Evolutionary conservation across 257 asterid genomes (phyloP).

Genomic region (Hygrophila difformis): DNA sequence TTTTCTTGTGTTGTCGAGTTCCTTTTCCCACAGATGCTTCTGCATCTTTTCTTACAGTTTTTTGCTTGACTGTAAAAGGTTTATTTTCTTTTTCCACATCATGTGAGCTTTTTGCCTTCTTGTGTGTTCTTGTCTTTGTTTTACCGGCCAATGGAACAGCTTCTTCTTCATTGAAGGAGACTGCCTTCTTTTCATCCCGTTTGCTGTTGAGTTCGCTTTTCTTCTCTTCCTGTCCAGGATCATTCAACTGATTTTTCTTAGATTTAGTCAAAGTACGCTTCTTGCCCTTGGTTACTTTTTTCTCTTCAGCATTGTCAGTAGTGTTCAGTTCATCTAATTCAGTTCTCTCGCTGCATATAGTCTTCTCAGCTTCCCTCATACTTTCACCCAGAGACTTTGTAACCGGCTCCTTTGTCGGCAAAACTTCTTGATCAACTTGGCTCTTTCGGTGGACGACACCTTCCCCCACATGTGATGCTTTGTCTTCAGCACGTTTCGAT

Average conservation of each 20-base stretch:
- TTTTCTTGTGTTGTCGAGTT: slow-evolving; percentile 16
- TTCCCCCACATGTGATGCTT: slow-evolving; percentile 20
- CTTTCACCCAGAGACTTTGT: slow-evolving; percentile 19
- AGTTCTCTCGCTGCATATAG: slow-evolving; percentile 18
- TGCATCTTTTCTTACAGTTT: slow-evolving; percentile 17
- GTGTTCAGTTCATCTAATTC: slow-evolving; percentile 23
- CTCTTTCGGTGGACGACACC: slow-evolving; percentile 15
- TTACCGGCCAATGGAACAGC: slow-evolving; percentile 17
- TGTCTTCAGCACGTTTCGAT: slow-evolving; percentile 18
- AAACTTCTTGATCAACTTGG: slow-evolving; percentile 13
- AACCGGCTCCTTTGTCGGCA: slow-evolving; percentile 8
- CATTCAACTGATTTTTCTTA: slow-evolving; percentile 20
- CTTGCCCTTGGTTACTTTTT: slow-evolving; percentile 25
- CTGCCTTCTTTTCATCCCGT: slow-evolving; percentile 22
- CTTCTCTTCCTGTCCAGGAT: slow-evolving; percentile 16
- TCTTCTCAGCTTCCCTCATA: slow-evolving; percentile 21
- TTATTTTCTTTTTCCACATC: slow-evolving; percentile 45
- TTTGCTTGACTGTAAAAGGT: slow-evolving; percentile 18
- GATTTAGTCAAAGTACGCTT: slow-evolving; percentile 35
- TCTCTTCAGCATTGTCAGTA: slow-evolving; percentile 18
- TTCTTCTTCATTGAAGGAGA: slow-evolving; percentile 18
- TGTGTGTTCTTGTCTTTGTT: slow-evolving; percentile 24
- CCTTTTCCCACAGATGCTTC: slow-evolving; percentile 17
- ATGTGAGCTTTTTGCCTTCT: slow-evolving; percentile 30
- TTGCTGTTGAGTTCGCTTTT: slow-evolving; percentile 9